A percentile compares a stretch with the other conserved stretches of the same genome.
Conservation (phyloP, 495 filamentous ascomycete species). For the Hypoxylon crocopeplum region DNA sequence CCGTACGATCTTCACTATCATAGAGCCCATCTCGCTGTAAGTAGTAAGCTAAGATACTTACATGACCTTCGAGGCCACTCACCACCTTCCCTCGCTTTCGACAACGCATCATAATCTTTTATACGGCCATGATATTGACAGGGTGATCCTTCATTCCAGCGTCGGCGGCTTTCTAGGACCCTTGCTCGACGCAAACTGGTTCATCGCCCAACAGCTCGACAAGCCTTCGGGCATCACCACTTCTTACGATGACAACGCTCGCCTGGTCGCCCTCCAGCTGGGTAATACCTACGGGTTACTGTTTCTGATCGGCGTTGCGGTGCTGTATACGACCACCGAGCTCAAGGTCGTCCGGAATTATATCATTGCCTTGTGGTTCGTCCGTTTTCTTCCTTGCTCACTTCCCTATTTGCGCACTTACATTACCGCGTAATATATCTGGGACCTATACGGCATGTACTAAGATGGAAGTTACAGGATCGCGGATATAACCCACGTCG, state of each 20-base stretch:
- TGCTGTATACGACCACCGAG: conserved; percentile 69
- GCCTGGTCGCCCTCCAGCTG: conserved; percentile 58
- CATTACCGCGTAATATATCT: too few species aligned
- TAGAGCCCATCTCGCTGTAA: conserved; percentile 75
- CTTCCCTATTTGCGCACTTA: not conserved
- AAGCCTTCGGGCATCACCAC: conserved; percentile 32
- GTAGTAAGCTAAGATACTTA: too few species aligned
- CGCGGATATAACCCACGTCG: conserved; percentile 75
- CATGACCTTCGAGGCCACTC: too few species aligned
- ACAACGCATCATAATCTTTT: too few species aligned
- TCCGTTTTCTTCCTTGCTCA: conserved; percentile 4
- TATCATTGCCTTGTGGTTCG: conserved; percentile 62
- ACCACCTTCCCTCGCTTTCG: too few species aligned
- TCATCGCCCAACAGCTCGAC: conserved; percentile 66
- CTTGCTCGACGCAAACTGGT: conserved; percentile 61
- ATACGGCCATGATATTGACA: too few species aligned
- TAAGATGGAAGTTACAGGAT: conserved; percentile 40
- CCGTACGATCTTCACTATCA: conserved; percentile 61
- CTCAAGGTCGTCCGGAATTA: conserved; percentile 71
- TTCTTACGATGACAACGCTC: conserved; percentile 37
- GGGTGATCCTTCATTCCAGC: conserved; percentile 38
- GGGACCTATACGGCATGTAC: too few species aligned
- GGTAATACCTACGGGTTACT: conserved; percentile 72
- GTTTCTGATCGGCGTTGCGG: conserved; percentile 64
- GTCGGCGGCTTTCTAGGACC: conserved; percentile 63